Evolutionary conservation across 352 stramenopile genomes (phyloP).

Genomic region (Plasmopara halstedii): DNA sequence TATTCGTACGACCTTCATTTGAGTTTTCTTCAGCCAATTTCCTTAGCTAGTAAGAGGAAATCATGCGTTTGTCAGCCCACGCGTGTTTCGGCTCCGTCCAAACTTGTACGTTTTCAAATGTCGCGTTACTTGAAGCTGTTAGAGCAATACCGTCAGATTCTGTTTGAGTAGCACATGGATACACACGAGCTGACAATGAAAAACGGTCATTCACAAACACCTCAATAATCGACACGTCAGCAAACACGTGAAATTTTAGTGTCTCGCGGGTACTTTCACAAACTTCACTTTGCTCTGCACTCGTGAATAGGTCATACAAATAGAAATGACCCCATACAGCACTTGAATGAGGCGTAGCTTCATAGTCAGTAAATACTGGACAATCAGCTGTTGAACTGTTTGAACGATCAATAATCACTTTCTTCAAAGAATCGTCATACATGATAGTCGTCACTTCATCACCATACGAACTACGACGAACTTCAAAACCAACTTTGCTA

Average conservation of each 20-base stretch:
- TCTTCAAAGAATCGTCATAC: conserved; percentile 56
- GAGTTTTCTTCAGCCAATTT: no score
- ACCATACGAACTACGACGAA: conserved; percentile 33
- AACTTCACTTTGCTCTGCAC: conserved; percentile 1
- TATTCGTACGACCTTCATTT: no score
- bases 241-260: conserved; percentile 52
- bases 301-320: conserved; percentile 40
- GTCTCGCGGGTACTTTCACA: conserved; percentile 37
- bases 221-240: conserved; percentile 62
- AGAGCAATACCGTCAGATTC: conserved; percentile 51
- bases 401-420: conserved; percentile 48
- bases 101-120: conserved; percentile 55
- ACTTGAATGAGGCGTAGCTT: conserved; percentile 22
- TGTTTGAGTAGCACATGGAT: conserved; percentile 31
- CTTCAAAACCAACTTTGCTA: conserved; percentile 46
- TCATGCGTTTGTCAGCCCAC: conserved; percentile 43
- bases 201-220: conserved; percentile 72
- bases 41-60: no score
- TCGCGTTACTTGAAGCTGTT: conserved; percentile 29
- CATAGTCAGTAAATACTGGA: conserved; percentile 31
- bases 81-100: conserved; percentile 60
- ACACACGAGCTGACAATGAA: conserved; percentile 51
- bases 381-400: conserved; percentile 44
- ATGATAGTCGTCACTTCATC: conserved; percentile 52
- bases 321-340: conserved; percentile 47